Base-by-base conservation (phyloP, 2,329 filamentous ascomycete genomes). In the Xylaria sp. region DNA sequence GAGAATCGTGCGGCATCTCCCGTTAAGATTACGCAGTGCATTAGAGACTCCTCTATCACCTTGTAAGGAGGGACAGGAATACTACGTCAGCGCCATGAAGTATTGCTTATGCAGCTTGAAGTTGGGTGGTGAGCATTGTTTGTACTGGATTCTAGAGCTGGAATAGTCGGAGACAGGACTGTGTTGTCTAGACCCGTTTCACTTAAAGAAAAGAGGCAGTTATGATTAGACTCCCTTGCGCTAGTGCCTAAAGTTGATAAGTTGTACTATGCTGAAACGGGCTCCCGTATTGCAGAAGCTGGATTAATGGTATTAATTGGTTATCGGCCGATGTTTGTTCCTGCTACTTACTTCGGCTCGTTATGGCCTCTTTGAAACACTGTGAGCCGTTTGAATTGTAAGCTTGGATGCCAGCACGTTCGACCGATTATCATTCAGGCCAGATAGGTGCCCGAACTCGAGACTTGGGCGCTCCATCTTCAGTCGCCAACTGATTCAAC, bases 401-500 rank as follows among this genome's bases (percentile, higher is more conserved):
- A 48, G 32, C n/a, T 9, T 15, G 46, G 8, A 48, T 20, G 18
- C 56, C 28, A 39, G 32, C 18, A 50, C 12, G 10, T 54, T 63
- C n/a, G 32, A n/a, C 8, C 10, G 15, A 32, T 13, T 12, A 20
- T 37, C 18, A 12, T 5, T 20, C 28, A n/a, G 51, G 25, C 28
- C 25, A 3, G 9, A 52, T 32, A 15, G 50, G 50, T 32, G 23
- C 23, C 20, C 18, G 18, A 46, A 41, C 13, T 7, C 13, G 15
- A 34, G 28, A 9, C 48, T 18, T 25, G 25, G 9, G 18, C 50
- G 37, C 25, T 37, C 52, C 48, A n/a, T 37, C 50, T 46, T 76
- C 70, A 73, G 28, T n/a, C 50, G 52, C 73, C 57, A 79, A 70
- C 73, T 81, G 72, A 69, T 80, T 78, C 71, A 85, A 72, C 83